Evolutionary conservation across 2,329 filamentous ascomycete species (phyloP).

Genomic region (Seiridium unicorne): DNA sequence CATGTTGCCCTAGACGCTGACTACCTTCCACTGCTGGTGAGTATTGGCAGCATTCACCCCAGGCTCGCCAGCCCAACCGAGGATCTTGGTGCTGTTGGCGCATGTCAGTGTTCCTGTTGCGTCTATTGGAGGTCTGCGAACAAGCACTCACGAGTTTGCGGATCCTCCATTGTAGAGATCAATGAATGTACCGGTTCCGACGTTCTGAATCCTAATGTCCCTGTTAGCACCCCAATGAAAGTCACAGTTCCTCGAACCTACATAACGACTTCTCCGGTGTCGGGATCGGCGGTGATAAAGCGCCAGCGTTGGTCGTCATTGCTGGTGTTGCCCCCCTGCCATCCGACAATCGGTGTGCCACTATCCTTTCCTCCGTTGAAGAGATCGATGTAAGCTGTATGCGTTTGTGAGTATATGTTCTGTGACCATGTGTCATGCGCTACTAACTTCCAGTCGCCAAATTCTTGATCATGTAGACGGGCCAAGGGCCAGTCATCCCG

Average conservation of each 20-base stretch:
- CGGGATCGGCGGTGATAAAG: not conserved
- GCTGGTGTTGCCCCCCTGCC: not conserved
- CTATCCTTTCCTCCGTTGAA: not conserved
- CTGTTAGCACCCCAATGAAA: not conserved
- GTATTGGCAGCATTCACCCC: not conserved
- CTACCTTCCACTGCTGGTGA: not conserved
- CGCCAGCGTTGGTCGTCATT: not conserved
- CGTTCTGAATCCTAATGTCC: not conserved
- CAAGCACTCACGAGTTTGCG: not conserved
- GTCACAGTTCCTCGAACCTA: not conserved
- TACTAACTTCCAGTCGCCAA: not conserved
- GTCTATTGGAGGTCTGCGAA: not conserved
- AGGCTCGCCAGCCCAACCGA: not conserved
- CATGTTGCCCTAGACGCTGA: too few species aligned
- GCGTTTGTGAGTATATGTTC: not conserved
- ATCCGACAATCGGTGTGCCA: not conserved
- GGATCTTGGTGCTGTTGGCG: not conserved
- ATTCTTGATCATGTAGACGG: not conserved
- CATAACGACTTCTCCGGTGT: not conserved
- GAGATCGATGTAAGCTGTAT: not conserved
- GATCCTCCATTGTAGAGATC: not conserved
- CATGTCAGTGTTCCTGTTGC: not conserved
- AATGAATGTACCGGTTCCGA: not conserved
- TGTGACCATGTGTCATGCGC: not conserved
- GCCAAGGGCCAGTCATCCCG: not conserved